phyloP scores from a whole-genome alignment of 73 alveolate genomes.

The Halteria grandinella region DNA sequence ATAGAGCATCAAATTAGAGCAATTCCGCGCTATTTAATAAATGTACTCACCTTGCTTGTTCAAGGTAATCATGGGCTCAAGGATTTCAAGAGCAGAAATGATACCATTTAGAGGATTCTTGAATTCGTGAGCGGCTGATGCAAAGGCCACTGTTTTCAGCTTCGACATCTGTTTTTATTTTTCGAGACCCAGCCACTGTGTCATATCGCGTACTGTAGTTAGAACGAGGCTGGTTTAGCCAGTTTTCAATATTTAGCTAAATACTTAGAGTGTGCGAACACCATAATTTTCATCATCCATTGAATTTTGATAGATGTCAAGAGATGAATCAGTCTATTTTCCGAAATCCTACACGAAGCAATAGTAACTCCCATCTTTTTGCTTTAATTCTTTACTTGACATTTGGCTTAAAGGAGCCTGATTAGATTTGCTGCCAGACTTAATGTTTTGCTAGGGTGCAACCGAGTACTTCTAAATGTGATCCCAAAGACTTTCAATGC shows the following conservation, averaged over 20 bases:
- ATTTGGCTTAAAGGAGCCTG: no score
- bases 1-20: constrained; percentile 33
- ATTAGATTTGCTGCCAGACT: no score
- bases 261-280: no score
- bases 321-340: no score
- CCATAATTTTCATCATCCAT: no score
- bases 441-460: no score
- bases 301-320: no score
- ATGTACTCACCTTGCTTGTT: background rate
- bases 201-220: constrained; percentile 39
- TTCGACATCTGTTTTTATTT: background rate
- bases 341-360: no score
- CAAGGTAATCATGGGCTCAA: background rate
- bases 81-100: constrained; percentile 27
- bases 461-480: no score
- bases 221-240: background rate
- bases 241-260: background rate
- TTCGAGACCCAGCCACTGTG: constrained; percentile 29
- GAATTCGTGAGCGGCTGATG: constrained; percentile 63
- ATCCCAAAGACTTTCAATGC: no score
- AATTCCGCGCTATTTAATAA: background rate
- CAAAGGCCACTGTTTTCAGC: constrained; percentile 34
- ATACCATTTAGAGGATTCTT: constrained; percentile 60
- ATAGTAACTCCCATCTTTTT: no score
- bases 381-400: no score